Evolutionary conservation across 805 yeast species (phyloP), one percentile per base, ranked within the genome.

Genomic region (Kuraishia molischiana): DNA sequence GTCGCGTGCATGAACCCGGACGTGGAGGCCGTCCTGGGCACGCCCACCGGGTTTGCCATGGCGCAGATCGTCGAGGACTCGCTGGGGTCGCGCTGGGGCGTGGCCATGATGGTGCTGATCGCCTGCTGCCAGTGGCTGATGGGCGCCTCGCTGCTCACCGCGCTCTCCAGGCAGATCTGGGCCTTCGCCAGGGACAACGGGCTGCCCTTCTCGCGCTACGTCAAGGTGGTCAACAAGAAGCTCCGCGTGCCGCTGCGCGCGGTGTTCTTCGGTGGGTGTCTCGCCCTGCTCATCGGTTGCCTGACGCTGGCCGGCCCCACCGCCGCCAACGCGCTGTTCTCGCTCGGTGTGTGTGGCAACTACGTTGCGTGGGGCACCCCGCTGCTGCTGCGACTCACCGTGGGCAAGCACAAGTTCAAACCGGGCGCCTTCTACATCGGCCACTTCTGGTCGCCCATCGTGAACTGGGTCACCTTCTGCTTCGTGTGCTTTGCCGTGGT

Each of bases 121-220:
- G 69, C 73, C 4, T 50, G 64, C 44, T 71, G 72, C 19, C 74
- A 69, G 48, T 68, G 64, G 48, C 46, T 68, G 39, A 68, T 68
- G 73, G 67, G 70, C 13, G 59, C 64, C 18, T 67, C 74, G 8
- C 57, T 67, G 34, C 51, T 67, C 34, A 59, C 67, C 34, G 74
- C 74, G 14, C 56, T 62, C 14, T 66, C 72, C 4, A 58, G 75
- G 51, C 75, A 69, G 50, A 59, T 69, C 37, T 69, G 72, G 67
- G 73, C 74, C 10, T 69, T 69, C 49, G 72, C 73, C 19, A 58
- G 74, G 53, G 74, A 69, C 45, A 66, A 67, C 46, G 74, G 74
- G n/a, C 56, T 68, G 43, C 74, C 74, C 14, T 44, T 67, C 38
- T 56, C 64, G 35, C 52, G 57, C 41, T 51, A 54, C 43, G 61